Evolutionary conservation across 2,329 filamentous ascomycete species (phyloP).

Genomic region (Phaeosphaeriaceae sp.): DNA sequence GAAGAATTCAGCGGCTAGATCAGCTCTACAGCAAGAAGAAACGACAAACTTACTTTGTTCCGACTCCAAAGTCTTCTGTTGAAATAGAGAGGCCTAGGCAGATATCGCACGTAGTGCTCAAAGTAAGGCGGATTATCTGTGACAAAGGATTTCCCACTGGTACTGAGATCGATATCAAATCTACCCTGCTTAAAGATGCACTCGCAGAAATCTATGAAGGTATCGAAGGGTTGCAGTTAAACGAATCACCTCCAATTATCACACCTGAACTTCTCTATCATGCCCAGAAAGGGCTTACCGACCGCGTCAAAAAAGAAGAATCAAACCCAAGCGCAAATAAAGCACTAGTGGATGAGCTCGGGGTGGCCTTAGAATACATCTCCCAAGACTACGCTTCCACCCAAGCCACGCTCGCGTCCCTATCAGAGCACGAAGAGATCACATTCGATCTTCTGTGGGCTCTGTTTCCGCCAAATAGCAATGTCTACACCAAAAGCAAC

Average conservation of each 20-base stretch:
- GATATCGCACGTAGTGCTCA: slow-evolving; percentile 11
- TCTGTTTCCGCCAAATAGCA: slow-evolving; percentile 17
- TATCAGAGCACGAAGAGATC: slow-evolving; percentile 17
- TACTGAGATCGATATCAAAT: slow-evolving; percentile 20
- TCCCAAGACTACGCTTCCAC: slow-evolving; percentile 15
- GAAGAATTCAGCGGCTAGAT: slow-evolving; percentile 13
- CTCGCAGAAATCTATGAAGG: slow-evolving; percentile 15
- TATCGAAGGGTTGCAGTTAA: slow-evolving; percentile 12
- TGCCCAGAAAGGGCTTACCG: slow-evolving; percentile 8
- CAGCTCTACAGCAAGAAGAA: slow-evolving; percentile 16
- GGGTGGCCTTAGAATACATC: slow-evolving; percentile 16
- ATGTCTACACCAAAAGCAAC: slow-evolving; percentile 12
- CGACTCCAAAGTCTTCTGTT: slow-evolving; percentile 7
- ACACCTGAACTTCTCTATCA: slow-evolving; percentile 20
- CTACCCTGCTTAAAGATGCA: slow-evolving; percentile 10
- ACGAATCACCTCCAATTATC: slow-evolving; percentile 15
- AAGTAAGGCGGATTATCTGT: slow-evolving; percentile 18
- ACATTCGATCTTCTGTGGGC: slow-evolving; percentile 23
- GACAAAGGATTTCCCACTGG: slow-evolving; percentile 12
- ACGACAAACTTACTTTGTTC: slow-evolving; percentile 15
- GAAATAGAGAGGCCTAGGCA: slow-evolving; percentile 5
- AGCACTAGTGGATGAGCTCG: slow-evolving; percentile 13
- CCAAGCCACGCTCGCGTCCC: slow-evolving; percentile 1
- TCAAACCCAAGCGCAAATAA: slow-evolving; percentile 9
- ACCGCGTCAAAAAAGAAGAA: slow-evolving; percentile 11